phyloP scores from a whole-genome alignment of 2,329 filamentous ascomycete genomes.

The Acrodontium crateriforme region DNA sequence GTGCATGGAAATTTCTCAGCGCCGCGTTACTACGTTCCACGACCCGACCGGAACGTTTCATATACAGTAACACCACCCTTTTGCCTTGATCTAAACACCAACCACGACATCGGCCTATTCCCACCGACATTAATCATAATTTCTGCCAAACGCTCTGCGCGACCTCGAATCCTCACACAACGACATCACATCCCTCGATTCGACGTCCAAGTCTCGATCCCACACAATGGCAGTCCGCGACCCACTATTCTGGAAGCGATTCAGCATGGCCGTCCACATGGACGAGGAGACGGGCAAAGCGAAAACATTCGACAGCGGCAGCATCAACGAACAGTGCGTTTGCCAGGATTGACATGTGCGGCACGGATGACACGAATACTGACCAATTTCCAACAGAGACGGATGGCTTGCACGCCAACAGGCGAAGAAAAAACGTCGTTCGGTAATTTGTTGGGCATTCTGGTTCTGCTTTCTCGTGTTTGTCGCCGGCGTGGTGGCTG shows the following conservation, averaged over 20 bases:
- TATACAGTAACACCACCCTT: too few relatives aligned
- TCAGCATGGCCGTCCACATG: conserved; percentile 42
- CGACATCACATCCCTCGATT: too few relatives aligned
- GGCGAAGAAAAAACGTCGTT: conserved; percentile 33
- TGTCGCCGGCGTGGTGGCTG: conserved; percentile 30
- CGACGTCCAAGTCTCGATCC: too few relatives aligned
- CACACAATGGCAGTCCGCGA: conserved; percentile 40
- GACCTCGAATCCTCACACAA: too few relatives aligned
- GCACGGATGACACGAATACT: conserved; percentile 4
- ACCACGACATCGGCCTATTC: too few relatives aligned
- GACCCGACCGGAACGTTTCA: too few relatives aligned
- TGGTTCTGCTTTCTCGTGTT: conserved; percentile 33
- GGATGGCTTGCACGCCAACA: conserved; percentile 41
- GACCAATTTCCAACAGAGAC: conserved; percentile 25
- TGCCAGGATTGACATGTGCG: conserved; percentile 1
- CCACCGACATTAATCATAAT: too few relatives aligned
- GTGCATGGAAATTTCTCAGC: too few relatives aligned
- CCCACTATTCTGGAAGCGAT: conserved; percentile 47
- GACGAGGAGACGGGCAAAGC: conserved; percentile 37
- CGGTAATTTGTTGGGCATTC: conserved; percentile 35
- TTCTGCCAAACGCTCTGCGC: too few relatives aligned
- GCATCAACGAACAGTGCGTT: not conserved
- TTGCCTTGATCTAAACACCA: too few relatives aligned
- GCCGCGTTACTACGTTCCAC: too few relatives aligned
- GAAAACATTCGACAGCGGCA: not conserved